phyloP scores from a whole-genome alignment of 2,329 filamentous ascomycete species.

The Pseudogymnoascus verrucosus region DNA sequence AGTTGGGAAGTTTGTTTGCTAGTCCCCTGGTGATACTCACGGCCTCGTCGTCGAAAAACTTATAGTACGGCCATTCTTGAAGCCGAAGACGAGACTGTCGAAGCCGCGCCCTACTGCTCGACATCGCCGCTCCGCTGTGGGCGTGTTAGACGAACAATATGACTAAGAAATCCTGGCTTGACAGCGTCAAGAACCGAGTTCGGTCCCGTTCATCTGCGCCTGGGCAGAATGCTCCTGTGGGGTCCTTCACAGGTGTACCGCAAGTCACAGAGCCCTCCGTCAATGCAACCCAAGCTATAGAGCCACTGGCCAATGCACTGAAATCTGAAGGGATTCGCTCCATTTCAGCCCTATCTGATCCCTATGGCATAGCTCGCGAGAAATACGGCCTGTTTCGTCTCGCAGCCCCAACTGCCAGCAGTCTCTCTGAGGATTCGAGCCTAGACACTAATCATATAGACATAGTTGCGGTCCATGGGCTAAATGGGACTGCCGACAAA shows the following conservation, averaged over 20 bases:
- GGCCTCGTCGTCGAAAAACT: neutral
- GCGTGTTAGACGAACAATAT: neutral
- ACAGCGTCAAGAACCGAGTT: neutral
- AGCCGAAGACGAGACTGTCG: neutral
- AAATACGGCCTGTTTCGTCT: neutral
- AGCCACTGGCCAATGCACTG: neutral
- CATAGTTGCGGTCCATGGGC: conserved; percentile 17
- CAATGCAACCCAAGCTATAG: neutral
- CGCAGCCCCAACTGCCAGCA: neutral
- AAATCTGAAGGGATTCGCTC: neutral
- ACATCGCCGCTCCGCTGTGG: neutral
- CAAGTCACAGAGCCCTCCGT: neutral
- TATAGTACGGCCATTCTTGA: neutral
- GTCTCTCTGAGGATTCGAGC: neutral
- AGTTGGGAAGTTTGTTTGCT: neutral
- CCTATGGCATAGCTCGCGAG: neutral
- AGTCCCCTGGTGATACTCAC: neutral
- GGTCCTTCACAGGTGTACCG: neutral
- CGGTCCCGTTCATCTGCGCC: neutral
- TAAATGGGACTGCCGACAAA: conserved; percentile 14
- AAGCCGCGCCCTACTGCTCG: neutral
- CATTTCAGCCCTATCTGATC: neutral
- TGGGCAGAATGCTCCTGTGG: neutral
- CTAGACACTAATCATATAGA: conserved; percentile 6
- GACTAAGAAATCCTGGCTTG: neutral